phyloP scores from a whole-genome alignment of 2,329 filamentous ascomycete genomes.

The Arthroderma sp. region DNA sequence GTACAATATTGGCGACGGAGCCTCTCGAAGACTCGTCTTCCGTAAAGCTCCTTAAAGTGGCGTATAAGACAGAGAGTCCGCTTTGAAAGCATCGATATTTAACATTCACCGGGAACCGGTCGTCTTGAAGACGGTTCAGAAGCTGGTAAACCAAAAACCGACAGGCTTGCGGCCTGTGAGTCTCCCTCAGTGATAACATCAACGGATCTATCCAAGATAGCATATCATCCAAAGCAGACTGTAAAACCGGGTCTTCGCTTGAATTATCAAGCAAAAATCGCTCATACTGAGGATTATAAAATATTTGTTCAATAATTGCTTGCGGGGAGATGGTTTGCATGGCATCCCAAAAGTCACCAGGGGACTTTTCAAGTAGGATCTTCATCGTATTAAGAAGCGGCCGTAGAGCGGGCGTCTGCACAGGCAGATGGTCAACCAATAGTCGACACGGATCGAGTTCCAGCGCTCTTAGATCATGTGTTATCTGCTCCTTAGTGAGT shows the following conservation, averaged over 20 bases:
- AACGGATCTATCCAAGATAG: slow-evolving; percentile 69
- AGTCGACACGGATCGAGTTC: slow-evolving; percentile 54
- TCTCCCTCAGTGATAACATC: slow-evolving; percentile 60
- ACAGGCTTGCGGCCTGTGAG: slow-evolving; percentile 66
- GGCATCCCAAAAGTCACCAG: slow-evolving; percentile 76
- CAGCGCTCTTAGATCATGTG: slow-evolving; percentile 64
- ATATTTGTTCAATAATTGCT: slow-evolving; percentile 71
- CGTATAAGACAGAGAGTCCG: slow-evolving; percentile 32
- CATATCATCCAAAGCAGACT: slow-evolving; percentile 47
- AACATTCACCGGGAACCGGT: slow-evolving; percentile 27
- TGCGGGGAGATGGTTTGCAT: slow-evolving; percentile 69
- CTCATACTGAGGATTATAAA: slow-evolving; percentile 56
- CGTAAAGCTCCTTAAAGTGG: slow-evolving; percentile 35
- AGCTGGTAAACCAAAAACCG: slow-evolving; percentile 65
- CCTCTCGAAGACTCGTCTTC: slow-evolving; percentile 32
- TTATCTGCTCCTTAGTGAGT: slow-evolving; percentile 60
- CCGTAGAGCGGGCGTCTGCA: slow-evolving; percentile 49
- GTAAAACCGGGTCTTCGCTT: slow-evolving; percentile 39
- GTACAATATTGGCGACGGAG: slow-evolving; percentile 34
- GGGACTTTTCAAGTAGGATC: slow-evolving; percentile 58
- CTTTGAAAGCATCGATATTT: slow-evolving; percentile 34
- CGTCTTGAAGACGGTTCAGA: slow-evolving; percentile 43
- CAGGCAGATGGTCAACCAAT: slow-evolving; percentile 52
- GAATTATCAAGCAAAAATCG: slow-evolving; percentile 39
- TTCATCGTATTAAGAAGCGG: slow-evolving; percentile 59